Conservation (phyloP, 805 yeast genomes). For the Candida tallmaniae region DNA sequence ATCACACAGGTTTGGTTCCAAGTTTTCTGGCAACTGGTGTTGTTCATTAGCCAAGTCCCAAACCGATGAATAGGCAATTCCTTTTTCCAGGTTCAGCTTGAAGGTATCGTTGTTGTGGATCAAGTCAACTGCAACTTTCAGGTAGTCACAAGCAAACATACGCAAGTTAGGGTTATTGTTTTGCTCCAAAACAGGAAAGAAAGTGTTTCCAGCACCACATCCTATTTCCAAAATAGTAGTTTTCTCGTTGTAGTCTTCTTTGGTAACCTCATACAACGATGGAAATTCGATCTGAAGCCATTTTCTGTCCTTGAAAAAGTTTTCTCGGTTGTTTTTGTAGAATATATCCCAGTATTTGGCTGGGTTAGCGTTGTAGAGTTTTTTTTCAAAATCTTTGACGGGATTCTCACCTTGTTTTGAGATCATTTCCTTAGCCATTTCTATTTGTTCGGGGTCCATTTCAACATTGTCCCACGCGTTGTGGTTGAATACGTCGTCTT, state of each 20-base stretch:
- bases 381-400: conserved; percentile 83
- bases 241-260: conserved; percentile 61
- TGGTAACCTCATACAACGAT: conserved; percentile 68
- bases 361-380: conserved; percentile 75
- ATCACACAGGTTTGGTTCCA: conserved; percentile 79
- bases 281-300: conserved; percentile 97
- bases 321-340: conserved; percentile 84
- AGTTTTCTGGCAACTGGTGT: conserved; percentile 73
- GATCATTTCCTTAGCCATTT: conserved; percentile 70
- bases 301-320: conserved; percentile 93
- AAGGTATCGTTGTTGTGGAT: conserved; percentile 65
- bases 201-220: conserved; percentile 97
- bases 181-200: conserved; percentile 82
- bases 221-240: conserved; percentile 84
- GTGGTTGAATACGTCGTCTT: conserved; percentile 81
- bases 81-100: conserved; percentile 42
- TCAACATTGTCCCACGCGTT: conserved; percentile 98
- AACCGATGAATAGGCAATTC: conserved; percentile 72
- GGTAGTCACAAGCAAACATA: conserved; percentile 85
- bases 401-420: conserved; percentile 73
- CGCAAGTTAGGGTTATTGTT: conserved; percentile 74
- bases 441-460: conserved; percentile 88
- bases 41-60: conserved; percentile 91
- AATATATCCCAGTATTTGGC: conserved; percentile 94
- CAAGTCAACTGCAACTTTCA: conserved; percentile 82